Base-by-base conservation (phyloP, 1,139 yeast species). In the Pichia sp. region DNA sequence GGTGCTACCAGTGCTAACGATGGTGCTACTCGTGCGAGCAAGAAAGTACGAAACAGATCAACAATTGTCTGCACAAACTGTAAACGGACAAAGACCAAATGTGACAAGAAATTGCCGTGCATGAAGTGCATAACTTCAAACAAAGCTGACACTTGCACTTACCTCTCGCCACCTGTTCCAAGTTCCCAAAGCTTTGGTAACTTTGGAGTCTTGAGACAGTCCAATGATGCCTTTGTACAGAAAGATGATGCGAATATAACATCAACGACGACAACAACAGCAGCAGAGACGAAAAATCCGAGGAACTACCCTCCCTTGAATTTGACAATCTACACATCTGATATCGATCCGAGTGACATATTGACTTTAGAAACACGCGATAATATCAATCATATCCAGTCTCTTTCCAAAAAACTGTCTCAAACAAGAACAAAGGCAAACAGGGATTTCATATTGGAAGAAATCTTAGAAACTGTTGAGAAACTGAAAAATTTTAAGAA, bases 61-160 rank as follows among this genome's bases (percentile, higher is more conserved):
- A 37, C 41, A n/a, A 25, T 42, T 14, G 45, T 42, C 4, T 45
- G 48, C 32, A 28, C 30, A n/a, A 42, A 45, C 31, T 45, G 48
- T 18, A 35, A 43, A 15, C 21, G 37, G 9, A 31, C 26, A 19
- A 45, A 42, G 32, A 38, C 39, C 14, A 45, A 38, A 24, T 45
- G 48, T 33, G 46, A 45, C 28, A 34, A 28, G 25, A 35, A 32
- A 19, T 25, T 23, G 9, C 48, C 48, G 10, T 45, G 48, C 23
- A n/a, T 18, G n/a, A 39, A 36, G 14, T 45, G 48, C 28, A 19
- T 40, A 10, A 39, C 31, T 19, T 18, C 40, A 9, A 23, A 20
- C 4, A 25, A 15, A 10, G 30, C 36, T 7, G 36, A 38, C 10
- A 18, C 36, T 14, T 41, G 44, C 17, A 17, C 17, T 8, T 41